phyloP scores from a whole-genome alignment of 2,329 filamentous ascomycete species.

The Paramyrothecium sp. region DNA sequence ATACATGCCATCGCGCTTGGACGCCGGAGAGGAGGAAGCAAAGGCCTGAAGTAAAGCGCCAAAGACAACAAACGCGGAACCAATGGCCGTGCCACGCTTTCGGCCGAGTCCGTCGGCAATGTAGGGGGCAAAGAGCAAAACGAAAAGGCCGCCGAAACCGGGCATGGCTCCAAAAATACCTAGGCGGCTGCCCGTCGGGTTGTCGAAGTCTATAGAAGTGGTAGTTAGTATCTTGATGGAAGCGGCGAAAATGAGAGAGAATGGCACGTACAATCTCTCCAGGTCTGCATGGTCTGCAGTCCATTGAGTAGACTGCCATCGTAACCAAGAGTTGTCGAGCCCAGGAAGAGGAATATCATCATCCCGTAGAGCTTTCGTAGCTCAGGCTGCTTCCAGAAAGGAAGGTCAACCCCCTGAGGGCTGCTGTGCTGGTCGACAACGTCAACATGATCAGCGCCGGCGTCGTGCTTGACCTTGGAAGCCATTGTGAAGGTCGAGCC shows the following conservation, averaged over 20 bases:
- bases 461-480: conserved; percentile 5
- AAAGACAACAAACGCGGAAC: conserved; percentile 13
- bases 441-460: conserved; percentile 10
- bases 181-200: conserved; percentile 18
- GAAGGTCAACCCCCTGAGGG: conserved; percentile 11
- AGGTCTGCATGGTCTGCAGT: conserved; percentile 17
- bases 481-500: conserved; percentile 4
- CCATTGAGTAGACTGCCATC: conserved; percentile 17
- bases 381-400: conserved; percentile 20
- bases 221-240: neutral
- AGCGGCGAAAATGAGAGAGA: neutral
- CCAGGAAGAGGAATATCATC: conserved; percentile 20
- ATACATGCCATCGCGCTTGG: conserved; percentile 14
- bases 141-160: conserved; percentile 19
- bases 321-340: conserved; percentile 18
- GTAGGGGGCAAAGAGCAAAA: conserved; percentile 20
- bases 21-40: conserved; percentile 4
- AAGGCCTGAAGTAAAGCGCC: conserved; percentile 20
- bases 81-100: conserved; percentile 18
- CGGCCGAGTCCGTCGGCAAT: conserved; percentile 19
- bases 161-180: conserved; percentile 22
- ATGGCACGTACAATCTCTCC: conserved; percentile 12
- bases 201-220: conserved; percentile 13
- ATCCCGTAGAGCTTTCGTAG: conserved; percentile 18
- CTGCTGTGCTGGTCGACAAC: conserved; percentile 1